Evolutionary conservation across 495 filamentous ascomycete species (phyloP).

Genomic region (Xylaria intraflava): DNA sequence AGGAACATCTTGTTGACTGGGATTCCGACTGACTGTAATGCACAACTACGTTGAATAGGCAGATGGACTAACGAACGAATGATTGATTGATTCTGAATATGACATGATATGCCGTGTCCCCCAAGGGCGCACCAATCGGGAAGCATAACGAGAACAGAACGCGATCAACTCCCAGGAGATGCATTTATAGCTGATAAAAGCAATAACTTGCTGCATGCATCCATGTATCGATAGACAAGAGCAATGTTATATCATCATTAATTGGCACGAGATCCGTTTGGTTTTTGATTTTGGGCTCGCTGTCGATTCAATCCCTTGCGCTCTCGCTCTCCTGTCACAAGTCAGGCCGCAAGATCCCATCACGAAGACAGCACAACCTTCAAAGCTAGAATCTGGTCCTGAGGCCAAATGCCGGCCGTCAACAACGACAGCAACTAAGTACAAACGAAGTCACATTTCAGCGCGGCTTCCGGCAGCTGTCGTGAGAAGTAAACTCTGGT

Average conservation of each 20-base stretch:
- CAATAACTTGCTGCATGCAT: background rate
- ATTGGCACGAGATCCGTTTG: background rate
- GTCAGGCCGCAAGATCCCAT: background rate
- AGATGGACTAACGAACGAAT: background rate
- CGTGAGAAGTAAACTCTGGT: constrained; percentile 13
- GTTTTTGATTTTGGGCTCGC: background rate
- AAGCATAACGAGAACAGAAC: background rate
- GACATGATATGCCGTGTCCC: background rate
- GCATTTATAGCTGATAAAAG: constrained; percentile 1
- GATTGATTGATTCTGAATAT: background rate
- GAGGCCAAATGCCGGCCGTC: background rate
- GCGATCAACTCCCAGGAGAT: background rate
- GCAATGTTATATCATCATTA: background rate
- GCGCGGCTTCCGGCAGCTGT: constrained; percentile 27
- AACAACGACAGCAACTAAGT: background rate
- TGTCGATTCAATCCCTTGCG: background rate
- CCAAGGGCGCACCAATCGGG: background rate
- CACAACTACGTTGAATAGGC: background rate
- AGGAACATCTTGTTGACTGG: constrained; percentile 41
- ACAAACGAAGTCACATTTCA: constrained; percentile 18
- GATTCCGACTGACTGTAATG: constrained; percentile 33
- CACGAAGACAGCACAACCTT: background rate
- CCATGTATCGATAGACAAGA: background rate
- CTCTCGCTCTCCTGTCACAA: background rate
- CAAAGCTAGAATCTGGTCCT: background rate